These are phyloP conservation scores for Diaporthe destruens DNA, from an alignment of 2,329 filamentous ascomycete species.

Conservation along the genomic window DNA sequence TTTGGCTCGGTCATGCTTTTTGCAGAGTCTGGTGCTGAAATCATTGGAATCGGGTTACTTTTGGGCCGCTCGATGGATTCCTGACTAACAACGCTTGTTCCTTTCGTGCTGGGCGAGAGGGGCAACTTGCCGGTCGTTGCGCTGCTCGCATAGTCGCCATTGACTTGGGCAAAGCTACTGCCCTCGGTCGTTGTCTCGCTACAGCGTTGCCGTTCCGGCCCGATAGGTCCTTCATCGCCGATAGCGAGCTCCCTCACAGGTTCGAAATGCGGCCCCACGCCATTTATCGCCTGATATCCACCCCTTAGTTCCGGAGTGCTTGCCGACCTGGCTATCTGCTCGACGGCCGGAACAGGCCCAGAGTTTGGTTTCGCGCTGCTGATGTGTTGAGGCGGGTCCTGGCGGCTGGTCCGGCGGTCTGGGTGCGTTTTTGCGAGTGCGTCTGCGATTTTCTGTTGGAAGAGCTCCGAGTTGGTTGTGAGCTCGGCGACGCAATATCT, in stretches of 20 bases:
- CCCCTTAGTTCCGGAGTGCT: constrained; percentile 51
- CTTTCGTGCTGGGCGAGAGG: constrained; percentile 73
- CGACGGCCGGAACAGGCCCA: constrained; percentile 33
- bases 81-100: constrained; percentile 73
- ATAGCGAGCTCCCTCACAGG: constrained; percentile 61
- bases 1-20: constrained; percentile 47
- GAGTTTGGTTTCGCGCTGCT: constrained; percentile 8
- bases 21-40: constrained; percentile 47
- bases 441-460: constrained; percentile 75
- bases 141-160: constrained; percentile 73
- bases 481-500: constrained; percentile 87
- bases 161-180: constrained; percentile 65
- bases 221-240: constrained; percentile 56
- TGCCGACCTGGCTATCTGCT: constrained; percentile 48
- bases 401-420: constrained; percentile 48
- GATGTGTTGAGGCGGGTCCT: constrained; percentile 18
- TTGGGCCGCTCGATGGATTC: constrained; percentile 66
- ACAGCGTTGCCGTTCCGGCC: constrained; percentile 62
- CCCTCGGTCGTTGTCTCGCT: constrained; percentile 75
- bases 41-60: constrained; percentile 56
- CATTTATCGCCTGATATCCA: constrained; percentile 59
- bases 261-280: constrained; percentile 59
- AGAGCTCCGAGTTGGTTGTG: constrained; percentile 79
- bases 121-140: constrained; percentile 74
- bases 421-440: constrained; percentile 67